A percentile compares a stretch with the other conserved stretches of the same genome.
Evolutionary conservation across 139 green algal genomes (phyloP).

Genomic region (Picochlorum sp.): DNA sequence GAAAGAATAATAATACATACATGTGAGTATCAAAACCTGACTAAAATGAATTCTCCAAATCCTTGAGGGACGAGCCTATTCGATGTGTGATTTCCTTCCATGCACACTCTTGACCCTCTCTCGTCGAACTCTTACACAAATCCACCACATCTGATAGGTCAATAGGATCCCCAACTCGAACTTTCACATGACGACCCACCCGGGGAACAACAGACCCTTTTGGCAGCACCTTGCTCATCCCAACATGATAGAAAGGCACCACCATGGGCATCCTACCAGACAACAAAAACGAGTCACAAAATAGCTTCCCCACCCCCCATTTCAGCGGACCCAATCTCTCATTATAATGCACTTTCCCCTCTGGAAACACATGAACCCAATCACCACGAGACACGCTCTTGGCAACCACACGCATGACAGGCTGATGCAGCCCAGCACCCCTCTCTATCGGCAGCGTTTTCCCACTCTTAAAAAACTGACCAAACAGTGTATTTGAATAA

Average conservation of each 20-base stretch:
- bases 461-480: conserved; percentile 78
- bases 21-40: too few relatives aligned
- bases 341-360: conserved; percentile 62
- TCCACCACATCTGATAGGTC: conserved; percentile 55
- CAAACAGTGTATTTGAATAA: conserved; percentile 63
- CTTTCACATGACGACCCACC: conserved; percentile 35
- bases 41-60: conserved; percentile 32
- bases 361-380: conserved; percentile 88
- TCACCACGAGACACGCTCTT: conserved; percentile 35
- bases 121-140: conserved; percentile 27
- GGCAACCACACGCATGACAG: conserved; percentile 46
- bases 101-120: conserved; percentile 26
- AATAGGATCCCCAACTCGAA: conserved; percentile 58
- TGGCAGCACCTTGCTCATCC: conserved; percentile 68
- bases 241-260: conserved; percentile 76
- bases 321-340: conserved; percentile 56
- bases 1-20: too few relatives aligned
- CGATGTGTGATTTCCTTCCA: conserved; percentile 56
- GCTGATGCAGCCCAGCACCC: conserved; percentile 56
- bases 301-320: conserved; percentile 67
- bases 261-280: conserved; percentile 44
- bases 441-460: conserved; percentile 78
- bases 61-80: conserved; percentile 35
- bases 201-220: conserved; percentile 33
- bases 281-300: conserved; percentile 51